These are phyloP conservation scores for Debaryomyces castellii DNA, from an alignment of 805 yeast species.

Conservation along the genomic window DNA sequence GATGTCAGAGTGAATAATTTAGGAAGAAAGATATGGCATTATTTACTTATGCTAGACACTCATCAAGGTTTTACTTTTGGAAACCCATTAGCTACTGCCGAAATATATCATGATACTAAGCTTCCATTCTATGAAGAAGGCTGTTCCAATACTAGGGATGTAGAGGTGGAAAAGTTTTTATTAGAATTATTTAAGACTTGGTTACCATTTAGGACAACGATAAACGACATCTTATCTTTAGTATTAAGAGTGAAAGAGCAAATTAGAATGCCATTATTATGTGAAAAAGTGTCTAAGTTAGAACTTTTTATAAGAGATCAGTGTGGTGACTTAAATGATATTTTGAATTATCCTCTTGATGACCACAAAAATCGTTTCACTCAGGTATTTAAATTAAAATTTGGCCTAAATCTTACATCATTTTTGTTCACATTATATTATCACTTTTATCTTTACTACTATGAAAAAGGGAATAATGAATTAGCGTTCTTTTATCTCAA, in stretches of 20 bases:
- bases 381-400: slow-evolving; percentile 12
- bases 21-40: slow-evolving; percentile 61
- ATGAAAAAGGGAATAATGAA: slow-evolving; percentile 28
- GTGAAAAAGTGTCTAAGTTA: slow-evolving; percentile 31
- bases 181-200: neutral
- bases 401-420: slow-evolving; percentile 26
- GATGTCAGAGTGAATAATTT: slow-evolving; percentile 38
- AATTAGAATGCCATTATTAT: slow-evolving; percentile 37
- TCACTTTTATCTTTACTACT: slow-evolving; percentile 44
- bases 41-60: slow-evolving; percentile 45
- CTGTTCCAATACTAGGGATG: slow-evolving; percentile 36
- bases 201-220: slow-evolving; percentile 16
- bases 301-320: slow-evolving; percentile 30
- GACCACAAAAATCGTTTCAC: slow-evolving; percentile 4
- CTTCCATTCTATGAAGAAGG: slow-evolving; percentile 44
- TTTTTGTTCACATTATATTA: slow-evolving; percentile 40
- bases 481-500: slow-evolving; percentile 39
- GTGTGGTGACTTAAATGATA: slow-evolving; percentile 26
- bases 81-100: slow-evolving; percentile 38
- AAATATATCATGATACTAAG: slow-evolving; percentile 49
- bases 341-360: slow-evolving; percentile 12
- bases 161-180: slow-evolving; percentile 41
- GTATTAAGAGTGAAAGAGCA: slow-evolving; percentile 41
- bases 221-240: slow-evolving; percentile 26
- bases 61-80: slow-evolving; percentile 50